Conservation (phyloP, 108 stramenopile genomes). For the Skeletonema menzelii region DNA sequence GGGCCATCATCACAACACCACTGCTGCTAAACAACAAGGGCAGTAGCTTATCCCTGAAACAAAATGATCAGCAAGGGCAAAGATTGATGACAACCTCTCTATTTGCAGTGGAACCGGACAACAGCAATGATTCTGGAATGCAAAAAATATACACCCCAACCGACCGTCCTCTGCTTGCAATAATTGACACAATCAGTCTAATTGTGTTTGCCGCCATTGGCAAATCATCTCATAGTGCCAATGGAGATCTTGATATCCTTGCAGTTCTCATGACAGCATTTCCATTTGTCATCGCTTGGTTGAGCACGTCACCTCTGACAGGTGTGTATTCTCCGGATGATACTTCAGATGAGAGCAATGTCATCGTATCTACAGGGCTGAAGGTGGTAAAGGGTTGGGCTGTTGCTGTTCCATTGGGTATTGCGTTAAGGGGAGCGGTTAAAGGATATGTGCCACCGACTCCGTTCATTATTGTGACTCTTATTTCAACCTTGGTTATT, state of each 20-base stretch:
- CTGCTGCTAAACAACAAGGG: neutral
- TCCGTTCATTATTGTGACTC: slow-evolving; percentile 65
- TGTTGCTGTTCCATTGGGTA: slow-evolving; percentile 62
- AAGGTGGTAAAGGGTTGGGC: slow-evolving; percentile 60
- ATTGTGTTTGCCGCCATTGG: slow-evolving; percentile 61
- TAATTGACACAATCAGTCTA: slow-evolving; percentile 45
- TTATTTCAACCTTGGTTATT: slow-evolving; percentile 67
- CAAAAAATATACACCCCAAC: slow-evolving; percentile 31
- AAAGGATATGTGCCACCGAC: slow-evolving; percentile 72
- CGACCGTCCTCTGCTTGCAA: slow-evolving; percentile 59
- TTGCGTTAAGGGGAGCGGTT: slow-evolving; percentile 53
- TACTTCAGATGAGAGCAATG: slow-evolving; percentile 11
- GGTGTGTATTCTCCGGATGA: slow-evolving; percentile 53
- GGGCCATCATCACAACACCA: neutral
- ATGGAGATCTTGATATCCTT: slow-evolving; percentile 44
- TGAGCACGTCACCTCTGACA: slow-evolving; percentile 48
- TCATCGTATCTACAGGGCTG: slow-evolving; percentile 12
- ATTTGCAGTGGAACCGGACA: neutral
- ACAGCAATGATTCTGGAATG: neutral
- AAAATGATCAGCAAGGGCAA: neutral
- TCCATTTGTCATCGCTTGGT: slow-evolving; percentile 59
- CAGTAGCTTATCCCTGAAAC: neutral
- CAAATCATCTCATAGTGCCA: slow-evolving; percentile 59
- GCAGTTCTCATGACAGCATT: slow-evolving; percentile 50
- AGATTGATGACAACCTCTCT: neutral